phyloP scores from a whole-genome alignment of 1,284 basidiomycete species.

The Cryptococcus sp. region DNA sequence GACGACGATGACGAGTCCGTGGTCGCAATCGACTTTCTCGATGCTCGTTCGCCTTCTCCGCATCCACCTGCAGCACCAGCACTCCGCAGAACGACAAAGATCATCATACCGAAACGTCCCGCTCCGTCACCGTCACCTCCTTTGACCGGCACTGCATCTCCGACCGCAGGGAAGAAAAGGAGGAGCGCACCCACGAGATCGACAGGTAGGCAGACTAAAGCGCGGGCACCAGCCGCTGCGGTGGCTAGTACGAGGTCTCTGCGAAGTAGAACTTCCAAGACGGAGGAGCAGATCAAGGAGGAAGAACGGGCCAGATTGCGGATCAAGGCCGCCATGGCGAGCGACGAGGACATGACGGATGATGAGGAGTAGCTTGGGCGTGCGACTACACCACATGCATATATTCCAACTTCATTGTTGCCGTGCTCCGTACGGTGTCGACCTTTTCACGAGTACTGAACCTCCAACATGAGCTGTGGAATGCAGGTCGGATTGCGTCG shows the following conservation, averaged over 20 bases:
- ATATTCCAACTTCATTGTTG: neutral
- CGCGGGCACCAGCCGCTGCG: neutral
- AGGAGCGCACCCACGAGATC: no score
- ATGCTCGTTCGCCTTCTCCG: no score
- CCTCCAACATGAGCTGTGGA: no score
- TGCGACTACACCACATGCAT: neutral
- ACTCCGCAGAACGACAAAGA: no score
- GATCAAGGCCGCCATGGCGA: slow-evolving; percentile 22
- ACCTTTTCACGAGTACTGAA: neutral
- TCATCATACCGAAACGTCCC: no score
- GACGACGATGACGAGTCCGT: no score
- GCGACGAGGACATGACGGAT: slow-evolving; percentile 13
- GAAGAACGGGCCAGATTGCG: slow-evolving; percentile 22
- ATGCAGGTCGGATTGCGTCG: no score
- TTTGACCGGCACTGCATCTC: neutral
- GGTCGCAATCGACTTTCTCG: no score
- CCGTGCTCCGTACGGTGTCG: neutral
- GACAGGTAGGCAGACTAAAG: no score
- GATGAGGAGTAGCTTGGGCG: neutral
- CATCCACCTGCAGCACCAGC: no score
- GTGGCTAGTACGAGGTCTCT: slow-evolving; percentile 18
- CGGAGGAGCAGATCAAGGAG: slow-evolving; percentile 18
- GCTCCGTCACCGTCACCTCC: no score
- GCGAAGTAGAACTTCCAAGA: slow-evolving; percentile 25
- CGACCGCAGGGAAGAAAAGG: neutral